Evolutionary conservation across 164 flowering plant genomes (phyloP), one percentile per base, ranked within the genome.

Genomic region (Nymphaea colorata): DNA sequence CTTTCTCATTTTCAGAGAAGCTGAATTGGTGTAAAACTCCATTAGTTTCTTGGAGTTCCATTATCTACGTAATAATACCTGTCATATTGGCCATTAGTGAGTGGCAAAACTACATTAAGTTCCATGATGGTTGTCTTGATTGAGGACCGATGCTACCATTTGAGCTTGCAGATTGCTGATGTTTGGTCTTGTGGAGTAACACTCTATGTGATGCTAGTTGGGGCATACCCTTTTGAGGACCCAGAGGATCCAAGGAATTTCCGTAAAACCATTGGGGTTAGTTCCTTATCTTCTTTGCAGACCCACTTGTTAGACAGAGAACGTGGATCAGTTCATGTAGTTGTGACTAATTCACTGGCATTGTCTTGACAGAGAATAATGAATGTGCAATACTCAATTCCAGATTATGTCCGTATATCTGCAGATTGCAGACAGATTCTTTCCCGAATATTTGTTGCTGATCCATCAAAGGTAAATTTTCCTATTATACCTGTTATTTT

Each of bases 181-280:
- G 91, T 87, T 62, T 87, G 91, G 91, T 87, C 91, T 4, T 83
- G 87, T 75, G 92, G 89, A 5, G 92, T 87, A 68, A 87, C 89
- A 3, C 71, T 85, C 16, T 87, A 85, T 68, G 92, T 87, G 62
- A 87, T 87, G 89, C 63, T 87, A 70, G 86, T 87, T 2, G 92
- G 92, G 67, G 87, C 79, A 59, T 87, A 85, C 71, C 91, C 91
- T 0, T 87, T 87, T 70, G 91, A 87, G 72, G 91, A 87, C 67
- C 87, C 91, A 16, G 87, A 85, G 44, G 89, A 87, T 79, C 87
- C 87, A 57, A 80, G 78, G 73, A 84, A 85, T 69, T 83, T 87
- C 57, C 80, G 83, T 4, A 87, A 84, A 74, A 82, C 89, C 4
- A 85, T 87, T 64, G 82, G 71, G 66, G 92, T 87, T 61, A 74